Percentiles rank a stretch among this genome's conserved stretches.
These are phyloP conservation scores for Talaromyces adpressus DNA, from an alignment of 495 filamentous ascomycete species.

Conservation along the genomic window DNA sequence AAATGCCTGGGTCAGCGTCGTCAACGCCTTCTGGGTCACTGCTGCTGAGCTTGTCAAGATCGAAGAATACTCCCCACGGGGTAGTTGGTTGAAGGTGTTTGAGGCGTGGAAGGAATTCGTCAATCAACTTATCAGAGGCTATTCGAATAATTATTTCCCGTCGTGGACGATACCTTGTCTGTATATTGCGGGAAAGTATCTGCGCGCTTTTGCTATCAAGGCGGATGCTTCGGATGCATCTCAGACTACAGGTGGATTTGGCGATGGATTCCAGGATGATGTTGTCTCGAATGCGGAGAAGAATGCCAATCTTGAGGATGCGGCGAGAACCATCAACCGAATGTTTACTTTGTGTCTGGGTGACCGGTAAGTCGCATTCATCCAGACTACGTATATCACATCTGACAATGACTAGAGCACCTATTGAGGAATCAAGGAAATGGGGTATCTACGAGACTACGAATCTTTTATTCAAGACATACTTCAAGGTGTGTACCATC, in stretches of 20 bases:
- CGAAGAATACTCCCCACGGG: slow-evolving; percentile 35
- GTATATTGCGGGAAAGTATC: slow-evolving; percentile 74
- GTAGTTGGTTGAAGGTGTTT: slow-evolving; percentile 69
- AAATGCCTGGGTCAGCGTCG: slow-evolving; percentile 75
- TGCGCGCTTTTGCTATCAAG: slow-evolving; percentile 80
- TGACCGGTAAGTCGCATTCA: slow-evolving; percentile 60
- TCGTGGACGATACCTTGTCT: slow-evolving; percentile 87
- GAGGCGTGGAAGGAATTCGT: slow-evolving; percentile 77
- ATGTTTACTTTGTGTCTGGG: slow-evolving; percentile 83
- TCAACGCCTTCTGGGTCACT: slow-evolving; percentile 75
- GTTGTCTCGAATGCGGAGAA: slow-evolving; percentile 62
- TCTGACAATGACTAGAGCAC: slow-evolving; percentile 49
- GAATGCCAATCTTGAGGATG: slow-evolving; percentile 79
- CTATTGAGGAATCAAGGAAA: slow-evolving; percentile 85
- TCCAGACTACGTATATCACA: slow-evolving; percentile 4
- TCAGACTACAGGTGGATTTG: slow-evolving; percentile 29
- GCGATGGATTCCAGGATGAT: slow-evolving; percentile 65
- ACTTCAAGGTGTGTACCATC: slow-evolving; percentile 64
- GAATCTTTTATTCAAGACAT: slow-evolving; percentile 94
- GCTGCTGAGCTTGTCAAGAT: slow-evolving; percentile 57
- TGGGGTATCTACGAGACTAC: slow-evolving; percentile 93
- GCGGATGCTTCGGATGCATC: slow-evolving; percentile 57
- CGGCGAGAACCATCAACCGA: slow-evolving; percentile 76
- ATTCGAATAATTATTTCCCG: slow-evolving; percentile 59
- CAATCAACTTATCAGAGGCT: slow-evolving; percentile 64